Conservation (phyloP, 495 filamentous ascomycete species). For the Astrocystis sublimbata region DNA sequence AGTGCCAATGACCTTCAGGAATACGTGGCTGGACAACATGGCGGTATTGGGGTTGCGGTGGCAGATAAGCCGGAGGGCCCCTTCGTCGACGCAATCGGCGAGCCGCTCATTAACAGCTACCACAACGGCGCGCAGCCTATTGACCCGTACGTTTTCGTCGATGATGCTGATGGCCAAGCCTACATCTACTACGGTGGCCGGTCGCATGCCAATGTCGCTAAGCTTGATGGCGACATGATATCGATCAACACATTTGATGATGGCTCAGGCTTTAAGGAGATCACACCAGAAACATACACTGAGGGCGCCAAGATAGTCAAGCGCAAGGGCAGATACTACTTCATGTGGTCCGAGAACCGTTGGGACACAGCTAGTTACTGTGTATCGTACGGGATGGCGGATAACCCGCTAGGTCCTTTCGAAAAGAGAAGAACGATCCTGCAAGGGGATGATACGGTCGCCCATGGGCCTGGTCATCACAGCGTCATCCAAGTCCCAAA, state of each 20-base stretch:
- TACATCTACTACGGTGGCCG: constrained; percentile 55
- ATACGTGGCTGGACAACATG: constrained; percentile 15
- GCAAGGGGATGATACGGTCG: constrained; percentile 39
- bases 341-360: constrained; percentile 48
- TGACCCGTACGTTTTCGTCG: constrained; percentile 51
- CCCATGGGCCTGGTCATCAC: constrained; percentile 43
- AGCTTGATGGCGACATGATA: constrained; percentile 47
- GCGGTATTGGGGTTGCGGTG: constrained; percentile 49
- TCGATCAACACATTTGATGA: constrained; percentile 30
- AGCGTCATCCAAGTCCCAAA: constrained; percentile 42
- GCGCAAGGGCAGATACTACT: constrained; percentile 44
- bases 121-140: constrained; percentile 48
- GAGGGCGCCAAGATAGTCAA: constrained; percentile 47
- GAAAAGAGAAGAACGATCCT: constrained; percentile 39
- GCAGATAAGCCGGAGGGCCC: constrained; percentile 46
- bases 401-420: constrained; percentile 47
- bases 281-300: constrained; percentile 46
- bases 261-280: constrained; percentile 37
- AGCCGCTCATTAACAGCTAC: constrained; percentile 38
- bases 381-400: constrained; percentile 46
- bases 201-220: constrained; percentile 44
- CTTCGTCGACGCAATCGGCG: constrained; percentile 46
- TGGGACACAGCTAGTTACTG: constrained; percentile 46
- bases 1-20: constrained; percentile 44
- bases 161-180: constrained; percentile 43